Evolutionary conservation across 2,329 filamentous ascomycete species (phyloP).

Genomic region (Whalleya microplaca): DNA sequence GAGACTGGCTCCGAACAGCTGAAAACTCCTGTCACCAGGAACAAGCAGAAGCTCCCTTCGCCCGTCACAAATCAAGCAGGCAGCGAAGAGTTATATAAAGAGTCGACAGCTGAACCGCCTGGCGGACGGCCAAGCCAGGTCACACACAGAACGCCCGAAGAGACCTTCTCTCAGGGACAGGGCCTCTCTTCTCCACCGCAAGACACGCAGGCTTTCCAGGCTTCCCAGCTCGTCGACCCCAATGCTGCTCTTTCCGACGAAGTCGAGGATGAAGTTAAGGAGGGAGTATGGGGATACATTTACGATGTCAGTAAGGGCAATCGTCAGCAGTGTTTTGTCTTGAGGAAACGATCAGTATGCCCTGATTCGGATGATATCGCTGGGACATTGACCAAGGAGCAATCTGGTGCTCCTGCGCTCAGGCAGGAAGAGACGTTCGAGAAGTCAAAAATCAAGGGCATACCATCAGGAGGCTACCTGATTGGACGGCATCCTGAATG

Average conservation of each 20-base stretch:
- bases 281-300: conserved; percentile 95
- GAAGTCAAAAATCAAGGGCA: conserved; percentile 61
- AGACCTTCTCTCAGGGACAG: conserved; percentile 48
- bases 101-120: conserved; percentile 72
- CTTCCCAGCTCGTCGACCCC: conserved; percentile 77
- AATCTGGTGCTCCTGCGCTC: conserved; percentile 49
- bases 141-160: conserved; percentile 54
- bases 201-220: conserved; percentile 59
- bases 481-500: conserved; percentile 94
- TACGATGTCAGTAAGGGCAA: conserved; percentile 77
- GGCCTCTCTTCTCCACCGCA: conserved; percentile 65
- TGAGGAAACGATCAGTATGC: conserved; percentile 76
- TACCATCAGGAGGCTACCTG: conserved; percentile 80
- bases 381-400: conserved; percentile 43
- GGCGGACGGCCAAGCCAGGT: conserved; percentile 60
- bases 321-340: conserved; percentile 67
- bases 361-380: conserved; percentile 57
- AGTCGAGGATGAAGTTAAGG: conserved; percentile 78
- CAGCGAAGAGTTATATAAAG: conserved; percentile 64
- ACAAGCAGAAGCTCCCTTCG: conserved; percentile 75
- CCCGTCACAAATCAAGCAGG: conserved; percentile 68
- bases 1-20: conserved; percentile 42
- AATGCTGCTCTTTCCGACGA: conserved; percentile 76
- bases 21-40: conserved; percentile 61
- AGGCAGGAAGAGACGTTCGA: conserved; percentile 66